Base-by-base conservation (phyloP, 2,329 filamentous ascomycete genomes). In the Elsinoe perseae region DNA sequence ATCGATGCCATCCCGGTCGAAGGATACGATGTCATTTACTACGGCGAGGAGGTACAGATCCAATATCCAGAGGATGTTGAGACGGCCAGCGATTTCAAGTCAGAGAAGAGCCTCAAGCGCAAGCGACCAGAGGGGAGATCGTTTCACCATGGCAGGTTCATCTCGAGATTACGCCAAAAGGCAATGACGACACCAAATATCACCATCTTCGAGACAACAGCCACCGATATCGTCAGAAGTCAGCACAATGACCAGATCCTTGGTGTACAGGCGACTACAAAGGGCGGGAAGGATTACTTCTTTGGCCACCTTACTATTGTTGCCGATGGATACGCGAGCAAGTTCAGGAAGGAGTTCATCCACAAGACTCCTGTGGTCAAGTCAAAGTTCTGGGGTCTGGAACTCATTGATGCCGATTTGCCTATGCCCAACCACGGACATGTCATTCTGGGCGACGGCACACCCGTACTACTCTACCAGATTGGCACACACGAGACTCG, bases 61-160 rank as follows among this genome's bases (percentile, higher is more conserved):
- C 81, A 86, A 12, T 98, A 97, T 68, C 91, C 92, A 18, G 75
- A 75, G 43, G 76, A 85, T 58, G 43, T 62, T 61, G 64, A 61
- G 9, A 61, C 59, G 16, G 48, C 73, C 69, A 20, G 65, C 68
- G 58, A 70, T 62, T 62, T 65, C 20, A 60, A 56, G 25, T 61
- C 59, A 27, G 64, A 70, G 66, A 62, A 66, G 50, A 66, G 64
- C 58, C 66, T 58, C 56, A 68, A 69, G 59, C 63, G 65, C 43
- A 77, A 75, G 62, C 73, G 77, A 60, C 84, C 87, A 1, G 80
- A 89, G 66, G 93, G 93, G 36, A 78, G 86, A 60, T 81, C 81
- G 46, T 98, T 98, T 70, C 93, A 98, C 75, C 93, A 98, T 73
- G 93, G 93, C 46, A 83, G 89, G 63, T 96, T 98, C 73, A 89